Evolutionary conservation across 305 asterid genomes (phyloP).

Genomic region (Coffea humblotiana): DNA sequence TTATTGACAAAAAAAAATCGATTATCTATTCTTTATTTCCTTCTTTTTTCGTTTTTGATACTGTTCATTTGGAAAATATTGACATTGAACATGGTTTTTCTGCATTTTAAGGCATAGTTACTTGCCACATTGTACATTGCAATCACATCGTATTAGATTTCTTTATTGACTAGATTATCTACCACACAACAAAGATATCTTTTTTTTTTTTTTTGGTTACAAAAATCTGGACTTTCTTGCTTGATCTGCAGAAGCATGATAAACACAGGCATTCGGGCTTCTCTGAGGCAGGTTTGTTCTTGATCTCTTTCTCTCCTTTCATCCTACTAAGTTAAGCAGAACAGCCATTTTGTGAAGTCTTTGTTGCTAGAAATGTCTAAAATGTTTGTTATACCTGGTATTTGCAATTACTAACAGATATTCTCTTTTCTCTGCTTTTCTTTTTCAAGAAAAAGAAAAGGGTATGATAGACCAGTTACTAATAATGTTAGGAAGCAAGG

Average conservation of each 20-base stretch:
- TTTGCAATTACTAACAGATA: too few species aligned
- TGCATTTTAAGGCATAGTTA: not conserved
- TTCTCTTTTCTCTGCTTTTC: not conserved
- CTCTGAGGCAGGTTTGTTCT: conserved; percentile 12
- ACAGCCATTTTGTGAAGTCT: too few species aligned
- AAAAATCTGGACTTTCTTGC: not conserved
- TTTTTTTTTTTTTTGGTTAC: not conserved
- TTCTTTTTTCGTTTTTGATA: not conserved
- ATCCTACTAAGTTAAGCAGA: not conserved
- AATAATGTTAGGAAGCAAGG: not conserved
- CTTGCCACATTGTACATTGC: not conserved
- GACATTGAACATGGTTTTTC: not conserved
- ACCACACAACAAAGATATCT: not conserved
- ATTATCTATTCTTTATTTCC: not conserved
- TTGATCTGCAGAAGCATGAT: conserved; percentile 11
- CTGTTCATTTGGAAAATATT: not conserved
- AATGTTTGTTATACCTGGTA: too few species aligned
- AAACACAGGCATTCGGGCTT: conserved; percentile 26
- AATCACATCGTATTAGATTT: too few species aligned
- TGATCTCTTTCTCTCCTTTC: not conserved
- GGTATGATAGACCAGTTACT: not conserved
- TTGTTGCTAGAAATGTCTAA: too few species aligned
- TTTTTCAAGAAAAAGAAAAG: too few species aligned
- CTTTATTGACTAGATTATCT: not conserved
- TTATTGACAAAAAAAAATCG: too few species aligned